A percentile compares a stretch with the other conserved stretches of the same genome.
These are phyloP conservation scores for Colletotrichum tanaceti DNA, from an alignment of 2,329 filamentous ascomycete genomes.

Conservation along the genomic window DNA sequence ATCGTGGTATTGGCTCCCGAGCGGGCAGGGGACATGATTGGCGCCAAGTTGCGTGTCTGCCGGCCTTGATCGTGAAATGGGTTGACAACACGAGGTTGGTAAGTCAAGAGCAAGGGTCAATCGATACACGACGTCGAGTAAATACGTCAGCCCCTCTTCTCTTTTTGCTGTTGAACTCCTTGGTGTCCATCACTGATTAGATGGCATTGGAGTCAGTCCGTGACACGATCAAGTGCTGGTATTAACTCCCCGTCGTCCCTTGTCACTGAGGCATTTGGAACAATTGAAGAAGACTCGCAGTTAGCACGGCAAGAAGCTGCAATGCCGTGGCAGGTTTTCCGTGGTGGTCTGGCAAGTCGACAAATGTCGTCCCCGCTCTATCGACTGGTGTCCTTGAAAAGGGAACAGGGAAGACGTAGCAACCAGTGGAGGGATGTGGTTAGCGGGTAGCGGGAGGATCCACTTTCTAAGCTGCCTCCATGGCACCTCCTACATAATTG, in stretches of 20 bases:
- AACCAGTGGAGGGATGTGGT: constrained; percentile 9
- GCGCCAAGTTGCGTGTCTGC: constrained; percentile 38
- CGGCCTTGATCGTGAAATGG: constrained; percentile 35
- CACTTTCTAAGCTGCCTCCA: background rate
- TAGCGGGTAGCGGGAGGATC: background rate
- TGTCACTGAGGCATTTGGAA: background rate
- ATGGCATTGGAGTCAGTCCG: background rate
- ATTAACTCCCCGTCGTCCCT: background rate
- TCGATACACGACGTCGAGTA: constrained; percentile 11
- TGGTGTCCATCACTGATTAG: background rate
- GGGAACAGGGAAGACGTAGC: background rate
- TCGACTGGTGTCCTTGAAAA: background rate
- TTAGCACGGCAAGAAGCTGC: background rate
- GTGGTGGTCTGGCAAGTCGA: background rate
- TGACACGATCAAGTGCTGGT: background rate
- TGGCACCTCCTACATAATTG: background rate
- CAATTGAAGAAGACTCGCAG: background rate
- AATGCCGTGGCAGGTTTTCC: background rate
- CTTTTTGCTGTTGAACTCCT: background rate
- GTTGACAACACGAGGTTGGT: constrained; percentile 25
- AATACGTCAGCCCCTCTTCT: background rate
- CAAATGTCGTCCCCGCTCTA: background rate
- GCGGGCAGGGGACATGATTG: constrained; percentile 26
- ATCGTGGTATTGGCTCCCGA: constrained; percentile 26
- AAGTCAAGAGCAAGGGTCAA: constrained; percentile 19